A percentile compares a stretch with the other conserved stretches of the same genome.
Evolutionary conservation across 768 basidiomycete species (phyloP).

Genomic region (Scleroderma citrinum): DNA sequence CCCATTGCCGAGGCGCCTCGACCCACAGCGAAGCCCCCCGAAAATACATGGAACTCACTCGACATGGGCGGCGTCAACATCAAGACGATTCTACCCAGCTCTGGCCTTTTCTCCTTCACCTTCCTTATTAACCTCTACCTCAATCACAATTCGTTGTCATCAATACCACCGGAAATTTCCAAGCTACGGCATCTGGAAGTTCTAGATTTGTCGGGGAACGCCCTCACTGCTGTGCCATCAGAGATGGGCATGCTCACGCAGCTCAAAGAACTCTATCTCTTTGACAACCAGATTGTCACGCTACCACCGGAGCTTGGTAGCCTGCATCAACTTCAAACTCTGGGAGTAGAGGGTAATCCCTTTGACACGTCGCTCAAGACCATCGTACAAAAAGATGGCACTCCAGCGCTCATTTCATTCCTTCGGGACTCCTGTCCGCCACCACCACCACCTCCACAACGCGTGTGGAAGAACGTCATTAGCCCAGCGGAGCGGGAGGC

Average conservation of each 20-base stretch:
- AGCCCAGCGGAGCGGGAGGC: slow-evolving; percentile 53
- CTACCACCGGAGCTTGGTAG: slow-evolving; percentile 87
- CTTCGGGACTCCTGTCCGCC: slow-evolving; percentile 92
- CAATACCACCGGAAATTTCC: slow-evolving; percentile 77
- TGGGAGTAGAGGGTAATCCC: slow-evolving; percentile 98
- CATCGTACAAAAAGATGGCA: slow-evolving; percentile 94
- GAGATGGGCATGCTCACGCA: slow-evolving; percentile 89
- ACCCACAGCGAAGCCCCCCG: slow-evolving; percentile 60
- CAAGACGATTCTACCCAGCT: slow-evolving; percentile 78
- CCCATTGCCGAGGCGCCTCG: slow-evolving; percentile 65
- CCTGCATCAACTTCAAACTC: slow-evolving; percentile 84
- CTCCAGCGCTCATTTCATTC: slow-evolving; percentile 76
- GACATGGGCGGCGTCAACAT: slow-evolving; percentile 96
- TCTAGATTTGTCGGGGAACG: slow-evolving; percentile 90
- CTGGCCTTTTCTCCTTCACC: slow-evolving; percentile 78
- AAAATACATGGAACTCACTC: slow-evolving; percentile 81
- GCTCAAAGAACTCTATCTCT: slow-evolving; percentile 88
- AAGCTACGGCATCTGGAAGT: slow-evolving; percentile 81
- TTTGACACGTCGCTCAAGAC: slow-evolving; percentile 69
- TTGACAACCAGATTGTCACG: slow-evolving; percentile 88
- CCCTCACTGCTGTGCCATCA: slow-evolving; percentile 66
- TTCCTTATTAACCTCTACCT: slow-evolving; percentile 94
- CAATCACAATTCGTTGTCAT: slow-evolving; percentile 84
- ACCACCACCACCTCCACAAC: slow-evolving; percentile 72
- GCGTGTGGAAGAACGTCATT: slow-evolving; percentile 67